phyloP scores from a whole-genome alignment of 163 green algal genomes.

The Coccomyxa subellipsoidea region DNA sequence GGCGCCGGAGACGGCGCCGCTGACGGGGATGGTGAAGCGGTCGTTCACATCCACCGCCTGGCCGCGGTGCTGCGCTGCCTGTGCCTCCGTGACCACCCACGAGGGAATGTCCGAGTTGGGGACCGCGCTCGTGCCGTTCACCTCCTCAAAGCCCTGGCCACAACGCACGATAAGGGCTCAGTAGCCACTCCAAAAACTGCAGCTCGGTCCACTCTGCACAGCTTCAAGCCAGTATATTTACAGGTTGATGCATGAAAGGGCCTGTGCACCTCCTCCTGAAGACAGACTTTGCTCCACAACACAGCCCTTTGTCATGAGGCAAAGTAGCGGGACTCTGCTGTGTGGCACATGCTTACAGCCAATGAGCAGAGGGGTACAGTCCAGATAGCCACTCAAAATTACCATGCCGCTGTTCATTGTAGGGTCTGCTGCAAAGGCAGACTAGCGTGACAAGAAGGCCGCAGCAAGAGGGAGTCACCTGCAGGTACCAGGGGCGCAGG shows the following conservation, averaged over 20 bases:
- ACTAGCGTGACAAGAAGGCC: too few species aligned
- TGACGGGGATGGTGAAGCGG: slow-evolving; percentile 5
- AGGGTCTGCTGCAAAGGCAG: too few species aligned
- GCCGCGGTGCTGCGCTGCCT: background rate
- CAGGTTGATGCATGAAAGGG: too few species aligned
- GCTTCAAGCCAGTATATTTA: background rate
- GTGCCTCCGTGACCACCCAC: background rate
- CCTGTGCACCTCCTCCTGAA: too few species aligned
- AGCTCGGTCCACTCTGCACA: background rate
- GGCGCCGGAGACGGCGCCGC: background rate
- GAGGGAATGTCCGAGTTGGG: background rate
- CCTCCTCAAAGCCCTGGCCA: slow-evolving; percentile 9
- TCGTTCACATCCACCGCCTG: background rate
- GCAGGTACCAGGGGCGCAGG: slow-evolving; percentile 15
- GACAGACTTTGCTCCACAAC: too few species aligned
- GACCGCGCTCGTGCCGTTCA: slow-evolving; percentile 3
- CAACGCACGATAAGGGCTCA: background rate
- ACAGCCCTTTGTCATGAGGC: too few species aligned
- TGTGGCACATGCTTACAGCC: too few species aligned
- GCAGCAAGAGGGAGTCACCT: background rate
- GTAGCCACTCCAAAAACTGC: background rate
- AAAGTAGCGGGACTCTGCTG: too few species aligned
- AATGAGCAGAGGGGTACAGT: too few species aligned
- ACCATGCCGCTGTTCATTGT: too few species aligned
- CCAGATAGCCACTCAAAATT: too few species aligned